These are phyloP conservation scores for Ceratobasidium sp. DNA, from an alignment of 1,284 basidiomycete species.

Conservation along the genomic window DNA sequence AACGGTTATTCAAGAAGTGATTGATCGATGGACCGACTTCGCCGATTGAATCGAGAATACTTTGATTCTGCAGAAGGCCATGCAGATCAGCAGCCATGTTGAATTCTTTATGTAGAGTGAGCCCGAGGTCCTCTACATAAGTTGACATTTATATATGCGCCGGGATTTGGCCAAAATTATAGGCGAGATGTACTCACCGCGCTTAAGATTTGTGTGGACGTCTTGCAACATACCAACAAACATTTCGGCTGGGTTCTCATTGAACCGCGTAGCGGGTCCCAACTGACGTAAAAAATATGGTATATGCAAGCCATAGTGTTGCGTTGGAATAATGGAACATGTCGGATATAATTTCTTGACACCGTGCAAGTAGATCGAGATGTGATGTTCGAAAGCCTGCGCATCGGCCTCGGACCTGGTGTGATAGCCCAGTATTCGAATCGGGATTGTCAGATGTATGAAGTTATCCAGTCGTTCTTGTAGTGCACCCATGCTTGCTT, in stretches of 20 bases:
- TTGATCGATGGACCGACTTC: background rate
- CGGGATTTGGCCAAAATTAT: background rate
- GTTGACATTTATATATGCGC: background rate
- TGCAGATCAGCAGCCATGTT: background rate
- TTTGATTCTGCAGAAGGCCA: slow-evolving; percentile 1
- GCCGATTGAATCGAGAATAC: background rate
- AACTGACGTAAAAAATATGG: background rate
- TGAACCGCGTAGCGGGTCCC: background rate
- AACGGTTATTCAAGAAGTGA: background rate
- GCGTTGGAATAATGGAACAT: background rate
- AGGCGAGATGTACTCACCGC: background rate
- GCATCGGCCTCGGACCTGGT: background rate
- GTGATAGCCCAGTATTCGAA: background rate
- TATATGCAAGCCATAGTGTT: background rate
- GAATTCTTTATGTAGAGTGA: slow-evolving; percentile 1
- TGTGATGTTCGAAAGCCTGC: background rate
- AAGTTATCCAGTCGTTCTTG: slow-evolving; percentile 4
- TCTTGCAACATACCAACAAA: slow-evolving; percentile 5
- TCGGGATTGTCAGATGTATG: background rate
- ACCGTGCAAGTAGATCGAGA: background rate
- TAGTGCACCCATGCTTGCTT: background rate
- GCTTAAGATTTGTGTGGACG: background rate
- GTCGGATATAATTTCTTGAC: background rate
- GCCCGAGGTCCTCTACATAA: background rate
- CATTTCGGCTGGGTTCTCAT: slow-evolving; percentile 14